Evolutionary conservation across 2,329 filamentous ascomycete species (phyloP), one percentile per base, ranked within the genome.

Genomic region (Aureobasidium pullulans): DNA sequence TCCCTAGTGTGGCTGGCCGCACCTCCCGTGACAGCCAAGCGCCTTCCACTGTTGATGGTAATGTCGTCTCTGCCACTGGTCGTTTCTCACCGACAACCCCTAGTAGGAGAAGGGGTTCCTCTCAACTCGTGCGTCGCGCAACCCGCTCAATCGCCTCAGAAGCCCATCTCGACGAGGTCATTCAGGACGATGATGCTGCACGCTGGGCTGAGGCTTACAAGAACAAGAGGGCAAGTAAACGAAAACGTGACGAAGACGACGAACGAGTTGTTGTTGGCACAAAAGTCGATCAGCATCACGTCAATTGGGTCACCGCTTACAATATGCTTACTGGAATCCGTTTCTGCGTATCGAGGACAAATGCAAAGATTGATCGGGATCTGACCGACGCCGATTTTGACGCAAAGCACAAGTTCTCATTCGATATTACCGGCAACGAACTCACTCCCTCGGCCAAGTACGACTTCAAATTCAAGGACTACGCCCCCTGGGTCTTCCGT

Each of bases 401-500:
- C 62, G 88, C 89, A 64, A 92, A 90, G 76, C 90, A 97, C 75
- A 99, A 99, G 78, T 96, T 96, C 71, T 96, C 92, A 48, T 99
- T 99, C 80, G 94, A 97, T 75, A 95, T 97, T 70, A 95, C 92
- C 65, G 94, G 94, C 64, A 96, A 96, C 73, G 94, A 99, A 78
- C 80, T 99, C 72, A 96, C 96, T 5, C 94, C 94, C 23, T 96
- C 93, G 63, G 92, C 94, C 66, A 97, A 99, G 76, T 99, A 99
- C 78, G 94, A 99, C 77, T 99, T 99, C 85, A 99, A 99, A 75
- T 99, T 99, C 81, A 99, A 99, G 78, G 94, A 99, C 76, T 99
- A 99, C 74, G 93, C 93, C n/a, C 94, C 94, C 60, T 97, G 93
- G 92, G 94, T 99, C 61, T 99, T 99, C 76, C 90, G 94, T 68